Conservation (phyloP, 179 eudicot genomes). For the Beta corolliflora region DNA sequence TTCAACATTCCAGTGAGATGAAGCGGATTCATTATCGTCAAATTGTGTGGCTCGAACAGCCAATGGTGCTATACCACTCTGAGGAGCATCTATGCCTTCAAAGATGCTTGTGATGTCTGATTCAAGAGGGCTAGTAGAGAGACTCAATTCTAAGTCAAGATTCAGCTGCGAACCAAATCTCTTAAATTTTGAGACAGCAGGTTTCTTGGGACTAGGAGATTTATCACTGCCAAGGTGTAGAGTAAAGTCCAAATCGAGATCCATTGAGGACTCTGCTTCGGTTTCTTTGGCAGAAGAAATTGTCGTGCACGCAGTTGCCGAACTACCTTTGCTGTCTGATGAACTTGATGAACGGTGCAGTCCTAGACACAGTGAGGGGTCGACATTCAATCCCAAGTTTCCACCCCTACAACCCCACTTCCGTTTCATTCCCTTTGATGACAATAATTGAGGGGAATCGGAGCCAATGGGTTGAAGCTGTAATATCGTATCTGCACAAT, state of each 20-base stretch:
- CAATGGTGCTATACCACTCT: constrained; percentile 27
- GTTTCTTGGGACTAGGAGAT: constrained; percentile 48
- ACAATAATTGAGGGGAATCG: constrained; percentile 34
- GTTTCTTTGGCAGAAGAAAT: constrained; percentile 88
- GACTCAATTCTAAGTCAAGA: constrained; percentile 72
- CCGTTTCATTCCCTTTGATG: constrained; percentile 67
- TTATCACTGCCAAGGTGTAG: constrained; percentile 81
- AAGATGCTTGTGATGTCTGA: constrained; percentile 71
- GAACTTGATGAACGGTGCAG: constrained; percentile 76
- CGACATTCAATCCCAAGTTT: constrained; percentile 30
- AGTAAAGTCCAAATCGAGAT: constrained; percentile 78
- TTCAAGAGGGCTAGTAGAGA: constrained; percentile 66
- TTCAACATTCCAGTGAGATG: constrained; percentile 33
- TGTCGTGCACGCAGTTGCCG: constrained; percentile 75
- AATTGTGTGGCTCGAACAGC: constrained; percentile 25
- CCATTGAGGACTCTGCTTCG: constrained; percentile 84
- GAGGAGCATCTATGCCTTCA: constrained; percentile 34
- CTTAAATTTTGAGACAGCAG: constrained; percentile 37
- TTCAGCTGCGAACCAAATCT: constrained; percentile 31
- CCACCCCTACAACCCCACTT: constrained; percentile 56
- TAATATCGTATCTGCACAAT: constrained; percentile 56
- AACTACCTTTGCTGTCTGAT: constrained; percentile 90
- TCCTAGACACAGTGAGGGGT: constrained; percentile 51
- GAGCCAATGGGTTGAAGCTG: constrained; percentile 59
- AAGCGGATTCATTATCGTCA: constrained; percentile 40